Percentiles rank a stretch among this genome's conserved stretches.
phyloP scores from a whole-genome alignment of 805 yeast species.

The Suhomyces sp. region DNA sequence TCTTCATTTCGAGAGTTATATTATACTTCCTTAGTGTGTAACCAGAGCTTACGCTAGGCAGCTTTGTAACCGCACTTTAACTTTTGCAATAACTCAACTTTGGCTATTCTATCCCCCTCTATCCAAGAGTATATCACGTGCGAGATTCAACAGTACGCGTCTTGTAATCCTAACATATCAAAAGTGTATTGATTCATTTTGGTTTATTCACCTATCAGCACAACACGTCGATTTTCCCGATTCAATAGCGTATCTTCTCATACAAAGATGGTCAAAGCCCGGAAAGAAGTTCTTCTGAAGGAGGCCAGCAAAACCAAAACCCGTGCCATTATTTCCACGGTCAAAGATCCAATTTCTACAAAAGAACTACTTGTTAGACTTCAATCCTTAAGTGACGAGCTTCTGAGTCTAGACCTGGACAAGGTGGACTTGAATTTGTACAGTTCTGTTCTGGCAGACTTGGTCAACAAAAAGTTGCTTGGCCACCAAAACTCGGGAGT shows the following conservation, averaged over 20 bases:
- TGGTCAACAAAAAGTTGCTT: slow-evolving; percentile 58
- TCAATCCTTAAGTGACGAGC: slow-evolving; percentile 58
- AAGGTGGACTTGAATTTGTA: slow-evolving; percentile 47
- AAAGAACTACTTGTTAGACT: slow-evolving; percentile 61
- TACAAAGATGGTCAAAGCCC: too few relatives aligned
- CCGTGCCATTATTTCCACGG: slow-evolving; percentile 43
- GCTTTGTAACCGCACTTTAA: too few relatives aligned
- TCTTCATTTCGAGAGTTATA: too few relatives aligned
- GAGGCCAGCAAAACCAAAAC: slow-evolving; percentile 1
- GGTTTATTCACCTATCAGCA: too few relatives aligned
- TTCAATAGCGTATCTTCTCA: too few relatives aligned
- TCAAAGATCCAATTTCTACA: slow-evolving; percentile 55
- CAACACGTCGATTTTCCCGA: too few relatives aligned
- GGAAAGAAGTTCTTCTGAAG: too few relatives aligned
- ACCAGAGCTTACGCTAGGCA: too few relatives aligned
- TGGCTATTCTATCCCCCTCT: too few relatives aligned
- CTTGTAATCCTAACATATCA: neutral
- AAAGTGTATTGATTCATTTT: too few relatives aligned
- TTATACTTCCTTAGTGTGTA: too few relatives aligned
- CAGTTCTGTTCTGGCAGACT: slow-evolving; percentile 43
- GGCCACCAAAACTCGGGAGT: slow-evolving; percentile 66
- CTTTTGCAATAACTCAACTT: too few relatives aligned
- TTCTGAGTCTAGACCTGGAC: slow-evolving; percentile 63
- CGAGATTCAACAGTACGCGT: neutral
- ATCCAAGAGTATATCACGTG: neutral